A percentile compares a stretch with the other conserved stretches of the same genome.
These are phyloP conservation scores for Fraxinus xanthoxyloides DNA, from an alignment of 305 asterid genomes.

Conservation along the genomic window DNA sequence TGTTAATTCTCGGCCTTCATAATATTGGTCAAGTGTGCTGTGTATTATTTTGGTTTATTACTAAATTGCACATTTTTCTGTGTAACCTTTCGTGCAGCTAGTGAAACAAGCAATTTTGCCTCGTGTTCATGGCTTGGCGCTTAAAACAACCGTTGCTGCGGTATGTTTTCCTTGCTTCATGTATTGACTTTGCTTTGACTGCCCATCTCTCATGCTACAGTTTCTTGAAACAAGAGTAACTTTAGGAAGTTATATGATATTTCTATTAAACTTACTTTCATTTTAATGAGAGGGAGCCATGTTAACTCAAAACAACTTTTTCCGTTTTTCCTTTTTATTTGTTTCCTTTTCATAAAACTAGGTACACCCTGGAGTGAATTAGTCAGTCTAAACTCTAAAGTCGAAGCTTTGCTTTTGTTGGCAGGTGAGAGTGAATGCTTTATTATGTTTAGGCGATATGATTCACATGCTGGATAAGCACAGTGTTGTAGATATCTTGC, in stretches of 20 bases:
- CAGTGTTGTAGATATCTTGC: constrained; percentile 73
- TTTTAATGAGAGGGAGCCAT: neutral
- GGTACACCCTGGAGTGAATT: neutral
- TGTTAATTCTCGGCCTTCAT: neutral
- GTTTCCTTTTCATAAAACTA: neutral
- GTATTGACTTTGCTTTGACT: neutral
- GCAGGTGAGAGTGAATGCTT: constrained; percentile 98
- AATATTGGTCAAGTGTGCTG: neutral
- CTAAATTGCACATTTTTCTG: constrained; percentile 4
- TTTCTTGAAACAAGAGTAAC: neutral
- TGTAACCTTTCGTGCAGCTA: constrained; percentile 45
- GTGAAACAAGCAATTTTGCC: constrained; percentile 84
- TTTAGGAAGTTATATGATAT: neutral
- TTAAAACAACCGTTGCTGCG: constrained; percentile 96
- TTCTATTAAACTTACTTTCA: neutral
- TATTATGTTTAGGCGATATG: constrained; percentile 84
- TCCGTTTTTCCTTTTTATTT: neutral
- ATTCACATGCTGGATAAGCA: constrained; percentile 79
- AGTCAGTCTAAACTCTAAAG: constrained; percentile 15
- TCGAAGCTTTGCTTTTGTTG: constrained; percentile 21
- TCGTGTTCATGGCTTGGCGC: constrained; percentile 95
- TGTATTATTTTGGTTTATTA: constrained; percentile 13
- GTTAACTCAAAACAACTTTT: neutral
- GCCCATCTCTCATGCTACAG: neutral
- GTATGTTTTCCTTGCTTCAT: constrained; percentile 45